Evolutionary conservation across 208 protist species (phyloP).

Genomic region (Leishmania amazonensis): DNA sequence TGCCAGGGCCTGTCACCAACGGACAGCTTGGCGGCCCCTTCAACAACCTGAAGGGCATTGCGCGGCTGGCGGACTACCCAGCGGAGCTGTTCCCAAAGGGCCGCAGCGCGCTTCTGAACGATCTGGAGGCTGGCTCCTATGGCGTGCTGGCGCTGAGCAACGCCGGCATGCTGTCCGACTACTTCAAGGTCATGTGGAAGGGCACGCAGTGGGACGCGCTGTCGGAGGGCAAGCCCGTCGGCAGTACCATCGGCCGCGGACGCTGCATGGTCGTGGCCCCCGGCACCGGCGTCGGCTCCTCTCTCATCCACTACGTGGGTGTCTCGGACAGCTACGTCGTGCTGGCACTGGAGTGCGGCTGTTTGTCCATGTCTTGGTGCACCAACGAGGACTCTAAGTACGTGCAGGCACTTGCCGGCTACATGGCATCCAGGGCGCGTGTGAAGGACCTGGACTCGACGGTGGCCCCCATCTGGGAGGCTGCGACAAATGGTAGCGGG

Average conservation of each 20-base stretch:
- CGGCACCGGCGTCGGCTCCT: constrained; percentile 68
- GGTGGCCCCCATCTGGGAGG: constrained; percentile 46
- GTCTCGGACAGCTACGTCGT: constrained; percentile 39
- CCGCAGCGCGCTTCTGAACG: constrained; percentile 64
- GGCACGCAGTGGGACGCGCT: constrained; percentile 49
- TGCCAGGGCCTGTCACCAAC: constrained; percentile 64
- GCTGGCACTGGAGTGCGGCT: constrained; percentile 57
- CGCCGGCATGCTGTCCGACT: constrained; percentile 40
- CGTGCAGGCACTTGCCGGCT: constrained; percentile 22
- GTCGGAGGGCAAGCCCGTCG: constrained; percentile 23
- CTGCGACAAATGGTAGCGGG: constrained; percentile 41
- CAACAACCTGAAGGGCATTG: constrained; percentile 69
- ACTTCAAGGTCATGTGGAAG: constrained; percentile 78
- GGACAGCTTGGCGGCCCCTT: constrained; percentile 60
- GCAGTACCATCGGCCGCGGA: constrained; percentile 40
- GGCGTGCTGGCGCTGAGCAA: constrained; percentile 67
- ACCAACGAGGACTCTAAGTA: constrained; percentile 17
- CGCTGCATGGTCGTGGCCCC: constrained; percentile 59
- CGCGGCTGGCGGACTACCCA: constrained; percentile 52
- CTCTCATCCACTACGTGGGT: constrained; percentile 60
- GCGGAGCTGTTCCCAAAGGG: constrained; percentile 52
- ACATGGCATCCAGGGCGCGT: constrained; percentile 19
- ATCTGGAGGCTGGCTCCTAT: constrained; percentile 67
- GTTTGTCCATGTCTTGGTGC: constrained; percentile 37
- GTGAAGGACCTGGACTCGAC: constrained; percentile 7